phyloP scores from a whole-genome alignment of 441 rosid species.

The Adansonia grandidieri region DNA sequence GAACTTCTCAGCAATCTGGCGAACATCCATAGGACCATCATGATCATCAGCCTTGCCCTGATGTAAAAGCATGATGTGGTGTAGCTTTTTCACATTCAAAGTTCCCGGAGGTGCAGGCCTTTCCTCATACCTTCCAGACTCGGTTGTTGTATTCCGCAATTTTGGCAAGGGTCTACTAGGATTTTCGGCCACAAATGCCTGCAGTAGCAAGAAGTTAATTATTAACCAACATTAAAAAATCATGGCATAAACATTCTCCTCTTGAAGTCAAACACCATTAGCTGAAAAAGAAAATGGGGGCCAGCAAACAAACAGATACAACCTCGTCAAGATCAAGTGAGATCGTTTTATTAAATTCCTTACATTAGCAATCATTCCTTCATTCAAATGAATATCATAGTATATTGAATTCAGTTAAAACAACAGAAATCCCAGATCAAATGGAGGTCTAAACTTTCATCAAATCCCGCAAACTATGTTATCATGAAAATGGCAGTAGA shows the following conservation, averaged over 20 bases:
- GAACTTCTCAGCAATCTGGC: slow-evolving; percentile 69
- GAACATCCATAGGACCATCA: slow-evolving; percentile 59
- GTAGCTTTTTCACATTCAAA: slow-evolving; percentile 76
- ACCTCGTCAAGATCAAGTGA: background rate
- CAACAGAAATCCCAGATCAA: background rate
- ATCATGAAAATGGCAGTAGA: background rate
- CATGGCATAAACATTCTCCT: background rate
- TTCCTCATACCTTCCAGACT: slow-evolving; percentile 69
- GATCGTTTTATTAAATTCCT: background rate
- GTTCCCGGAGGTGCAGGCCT: slow-evolving; percentile 70
- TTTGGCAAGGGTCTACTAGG: slow-evolving; percentile 75
- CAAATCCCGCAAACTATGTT: background rate
- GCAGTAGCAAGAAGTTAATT: slow-evolving; percentile 23
- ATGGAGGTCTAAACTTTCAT: background rate
- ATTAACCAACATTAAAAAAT: slow-evolving; percentile 3
- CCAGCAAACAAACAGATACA: background rate
- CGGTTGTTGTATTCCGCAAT: slow-evolving; percentile 68
- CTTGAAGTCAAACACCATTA: background rate
- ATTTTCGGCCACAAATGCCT: slow-evolving; percentile 74
- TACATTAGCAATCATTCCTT: background rate
- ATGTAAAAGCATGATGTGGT: slow-evolving; percentile 70
- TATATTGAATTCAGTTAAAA: background rate
- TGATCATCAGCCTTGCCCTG: slow-evolving; percentile 83
- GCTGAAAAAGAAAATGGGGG: background rate
- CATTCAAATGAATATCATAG: background rate